Evolutionary conservation across 106 monocot genomes (phyloP).

Genomic region (Narthecium ossifragum): DNA sequence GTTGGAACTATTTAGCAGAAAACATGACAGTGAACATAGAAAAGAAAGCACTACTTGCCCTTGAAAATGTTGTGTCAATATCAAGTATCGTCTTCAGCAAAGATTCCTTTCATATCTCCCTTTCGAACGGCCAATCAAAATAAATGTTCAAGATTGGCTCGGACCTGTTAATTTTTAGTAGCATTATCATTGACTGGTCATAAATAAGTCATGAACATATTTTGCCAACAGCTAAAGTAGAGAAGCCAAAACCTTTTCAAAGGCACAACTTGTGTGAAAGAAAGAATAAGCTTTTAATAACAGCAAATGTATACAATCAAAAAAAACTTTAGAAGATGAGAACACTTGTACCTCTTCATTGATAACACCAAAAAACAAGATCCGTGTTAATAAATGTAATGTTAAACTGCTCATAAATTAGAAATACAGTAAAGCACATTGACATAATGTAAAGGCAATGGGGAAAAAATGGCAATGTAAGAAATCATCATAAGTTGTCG

Average conservation of each 20-base stretch:
- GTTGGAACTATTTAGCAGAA: neutral
- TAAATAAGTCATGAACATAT: neutral
- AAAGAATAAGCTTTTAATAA: neutral
- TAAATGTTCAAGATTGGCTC: constrained; percentile 32
- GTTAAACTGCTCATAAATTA: too few species aligned
- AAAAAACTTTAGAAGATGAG: too few species aligned
- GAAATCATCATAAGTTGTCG: too few species aligned
- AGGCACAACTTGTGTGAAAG: neutral
- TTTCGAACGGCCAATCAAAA: constrained; percentile 51
- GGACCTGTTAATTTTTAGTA: constrained; percentile 20
- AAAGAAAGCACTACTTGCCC: constrained; percentile 30
- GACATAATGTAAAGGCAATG: too few species aligned
- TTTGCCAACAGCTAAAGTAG: too few species aligned
- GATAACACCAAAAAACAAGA: too few species aligned
- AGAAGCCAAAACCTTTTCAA: too few species aligned
- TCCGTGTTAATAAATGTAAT: too few species aligned
- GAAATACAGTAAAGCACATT: too few species aligned
- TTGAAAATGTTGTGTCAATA: constrained; percentile 77
- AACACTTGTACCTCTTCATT: too few species aligned
- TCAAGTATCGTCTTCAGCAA: constrained; percentile 72
- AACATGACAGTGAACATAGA: neutral
- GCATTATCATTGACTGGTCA: neutral
- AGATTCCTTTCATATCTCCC: constrained; percentile 79
- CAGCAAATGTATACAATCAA: neutral
- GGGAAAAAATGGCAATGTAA: too few species aligned